Evolutionary conservation across 352 stramenopile species (phyloP), one percentile per base, ranked within the genome.

Genomic region (Phytophthora ramorum): DNA sequence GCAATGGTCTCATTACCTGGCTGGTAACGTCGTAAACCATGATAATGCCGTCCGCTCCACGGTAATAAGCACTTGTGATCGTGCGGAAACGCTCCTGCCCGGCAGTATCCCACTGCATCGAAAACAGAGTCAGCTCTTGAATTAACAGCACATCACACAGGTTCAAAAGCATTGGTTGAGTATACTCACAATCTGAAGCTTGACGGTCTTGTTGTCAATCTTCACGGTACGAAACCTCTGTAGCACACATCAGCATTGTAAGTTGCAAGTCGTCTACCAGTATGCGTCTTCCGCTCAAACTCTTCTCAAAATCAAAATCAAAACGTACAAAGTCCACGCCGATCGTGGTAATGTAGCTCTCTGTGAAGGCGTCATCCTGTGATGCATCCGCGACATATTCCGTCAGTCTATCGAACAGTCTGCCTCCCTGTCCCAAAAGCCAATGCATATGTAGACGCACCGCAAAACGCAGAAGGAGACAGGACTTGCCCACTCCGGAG

Each of bases 1-100:
- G 32, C 32, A 16, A 16, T 26, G 45, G 17, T 26, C 0, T 22
- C 49, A 19, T 60, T 67, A 91, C 85, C 71, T 95, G 86, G 72
- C 98, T 97, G 17, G 98, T 99, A 14, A 99, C 96, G 66, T 99
- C 98, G 78, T 99, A 99, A n/a, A 99, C 91, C 75, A 98, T 91
- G 54, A 98, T 92, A 70, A 99, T 99, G 30, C 98, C 98, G 76
- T 99, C 96, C 6, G 97, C 97, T 45, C 97, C 97, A 63, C 97
- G 94, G 71, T 99, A 99, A 76, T 99, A 99, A 10, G 96, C 96
- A 54, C 94, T 99, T 38, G 97, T 99, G 65, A 99, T 99, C 17
- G 96, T 99, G 46, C 97, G 96, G 81, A 99, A 99, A 47, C 97
- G 95, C 79, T 99, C 97, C 86, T 99, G 97, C 6, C 97, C 97